These are phyloP conservation scores for Polytrichum formosum DNA, from an alignment of 225 moss, liverwort and hornwort species.

Conservation along the genomic window DNA sequence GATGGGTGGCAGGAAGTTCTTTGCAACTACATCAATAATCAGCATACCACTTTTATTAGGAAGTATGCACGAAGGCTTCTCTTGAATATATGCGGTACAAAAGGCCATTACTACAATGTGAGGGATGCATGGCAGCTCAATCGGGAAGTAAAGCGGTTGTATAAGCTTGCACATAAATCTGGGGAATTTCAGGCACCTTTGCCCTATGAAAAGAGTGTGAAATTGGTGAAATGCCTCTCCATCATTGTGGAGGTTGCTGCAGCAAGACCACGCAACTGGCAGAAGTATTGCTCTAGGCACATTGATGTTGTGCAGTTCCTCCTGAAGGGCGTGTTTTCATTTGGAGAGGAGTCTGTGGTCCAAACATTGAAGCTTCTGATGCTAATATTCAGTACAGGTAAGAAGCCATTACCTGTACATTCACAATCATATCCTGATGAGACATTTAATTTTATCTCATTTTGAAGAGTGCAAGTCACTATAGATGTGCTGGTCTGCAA, in stretches of 20 bases:
- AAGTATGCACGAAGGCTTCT: conserved; percentile 96
- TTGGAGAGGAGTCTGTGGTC: conserved; percentile 96
- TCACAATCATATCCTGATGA: not conserved
- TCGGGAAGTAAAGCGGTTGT: conserved; percentile 83
- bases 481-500: not conserved
- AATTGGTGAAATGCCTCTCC: conserved; percentile 86
- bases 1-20: conserved; percentile 98
- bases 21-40: conserved; percentile 97
- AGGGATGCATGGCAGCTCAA: conserved; percentile 99
- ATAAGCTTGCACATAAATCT: conserved; percentile 92
- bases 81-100: conserved; percentile 85
- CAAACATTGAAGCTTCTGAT: conserved; percentile 91
- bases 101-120: conserved; percentile 94
- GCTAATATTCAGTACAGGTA: conserved; percentile 88
- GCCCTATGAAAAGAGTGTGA: conserved; percentile 89
- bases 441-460: too few relatives aligned
- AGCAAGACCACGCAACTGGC: conserved; percentile 97
- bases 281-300: conserved; percentile 94
- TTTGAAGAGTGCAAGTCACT: too few relatives aligned
- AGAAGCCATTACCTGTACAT: not conserved
- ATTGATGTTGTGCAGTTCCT: conserved; percentile 86
- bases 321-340: conserved; percentile 82
- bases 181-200: conserved; percentile 81
- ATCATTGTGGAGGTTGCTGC: conserved; percentile 88
- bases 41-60: conserved; percentile 78